phyloP scores from a whole-genome alignment of 345 rosid genomes.

The Salix koriyanagi region DNA sequence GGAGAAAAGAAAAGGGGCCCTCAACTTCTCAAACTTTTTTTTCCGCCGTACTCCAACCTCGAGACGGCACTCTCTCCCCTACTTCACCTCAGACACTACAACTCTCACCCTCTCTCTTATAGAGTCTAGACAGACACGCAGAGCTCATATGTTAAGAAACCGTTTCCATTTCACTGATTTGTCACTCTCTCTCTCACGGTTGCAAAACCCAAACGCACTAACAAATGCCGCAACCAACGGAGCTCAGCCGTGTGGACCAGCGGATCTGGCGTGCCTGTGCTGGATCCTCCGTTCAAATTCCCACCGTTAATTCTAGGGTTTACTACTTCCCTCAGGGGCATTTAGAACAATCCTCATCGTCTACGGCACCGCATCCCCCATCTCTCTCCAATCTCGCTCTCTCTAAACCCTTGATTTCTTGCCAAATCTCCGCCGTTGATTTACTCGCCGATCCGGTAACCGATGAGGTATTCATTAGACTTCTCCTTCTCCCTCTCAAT shows the following conservation, averaged over 20 bases:
- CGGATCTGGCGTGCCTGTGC: conserved; percentile 85
- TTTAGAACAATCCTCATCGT: conserved; percentile 49
- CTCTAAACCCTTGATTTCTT: conserved; percentile 33
- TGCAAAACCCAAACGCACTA: conserved; percentile 8
- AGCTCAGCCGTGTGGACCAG: conserved; percentile 42
- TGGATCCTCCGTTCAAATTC: conserved; percentile 61
- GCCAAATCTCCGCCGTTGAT: conserved; percentile 47
- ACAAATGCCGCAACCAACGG: background rate
- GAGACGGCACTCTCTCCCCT: conserved; percentile 23
- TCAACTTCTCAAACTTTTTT: background rate
- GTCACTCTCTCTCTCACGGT: background rate
- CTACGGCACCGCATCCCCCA: conserved; percentile 8
- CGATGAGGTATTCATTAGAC: conserved; percentile 65
- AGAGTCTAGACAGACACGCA: background rate
- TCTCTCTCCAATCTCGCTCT: conserved; percentile 22
- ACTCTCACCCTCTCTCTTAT: conserved; percentile 1
- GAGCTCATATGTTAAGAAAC: conserved; percentile 1
- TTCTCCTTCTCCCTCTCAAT: conserved; percentile 35
- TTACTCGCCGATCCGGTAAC: conserved; percentile 65
- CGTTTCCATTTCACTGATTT: background rate
- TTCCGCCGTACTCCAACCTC: conserved; percentile 27
- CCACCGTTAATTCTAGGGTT: conserved; percentile 57
- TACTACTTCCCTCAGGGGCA: conserved; percentile 91
- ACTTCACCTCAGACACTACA: conserved; percentile 9
- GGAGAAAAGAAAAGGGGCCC: background rate